Evolutionary conservation across 2,329 filamentous ascomycete genomes (phyloP).

Genomic region (Triangularia verruculosa): DNA sequence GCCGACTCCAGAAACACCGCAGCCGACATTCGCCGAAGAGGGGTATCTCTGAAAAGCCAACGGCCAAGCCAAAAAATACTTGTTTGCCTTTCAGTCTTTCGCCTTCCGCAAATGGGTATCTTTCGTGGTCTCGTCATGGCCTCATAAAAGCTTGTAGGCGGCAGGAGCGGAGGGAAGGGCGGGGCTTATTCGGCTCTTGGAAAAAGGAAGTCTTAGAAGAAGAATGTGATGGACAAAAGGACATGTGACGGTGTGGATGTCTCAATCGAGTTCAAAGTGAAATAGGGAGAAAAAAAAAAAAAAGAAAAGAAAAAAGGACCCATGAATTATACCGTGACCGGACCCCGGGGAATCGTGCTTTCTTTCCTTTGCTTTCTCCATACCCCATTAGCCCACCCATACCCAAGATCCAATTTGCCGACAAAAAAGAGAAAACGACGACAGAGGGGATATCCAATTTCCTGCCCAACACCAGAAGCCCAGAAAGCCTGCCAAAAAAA

Average conservation of each 20-base stretch:
- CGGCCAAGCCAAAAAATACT: not conserved
- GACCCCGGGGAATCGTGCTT: not conserved
- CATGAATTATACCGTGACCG: not conserved
- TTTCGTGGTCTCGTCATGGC: not conserved
- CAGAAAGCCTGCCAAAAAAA: not conserved
- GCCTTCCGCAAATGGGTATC: not conserved
- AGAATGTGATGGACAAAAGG: not conserved
- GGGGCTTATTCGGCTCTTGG: not conserved
- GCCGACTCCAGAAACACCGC: not conserved
- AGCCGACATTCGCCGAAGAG: not conserved
- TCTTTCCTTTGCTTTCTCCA: not conserved
- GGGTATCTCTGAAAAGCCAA: not conserved
- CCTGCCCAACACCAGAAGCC: not conserved
- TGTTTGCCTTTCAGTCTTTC: not conserved
- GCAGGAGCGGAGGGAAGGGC: not conserved
- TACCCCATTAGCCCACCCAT: not conserved
- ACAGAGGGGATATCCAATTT: not conserved
- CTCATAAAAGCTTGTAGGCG: not conserved
- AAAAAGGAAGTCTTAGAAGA: not conserved
- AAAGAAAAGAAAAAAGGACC: not conserved
- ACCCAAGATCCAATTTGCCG: not conserved
- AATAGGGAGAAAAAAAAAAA: not conserved
- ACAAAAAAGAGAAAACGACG: slow-evolving; percentile 8
- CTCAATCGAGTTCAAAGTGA: too few relatives aligned
- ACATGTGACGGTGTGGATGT: too few relatives aligned